phyloP scores from a whole-genome alignment of 164 flowering plant species.

The Macadamia integrifolia region DNA sequence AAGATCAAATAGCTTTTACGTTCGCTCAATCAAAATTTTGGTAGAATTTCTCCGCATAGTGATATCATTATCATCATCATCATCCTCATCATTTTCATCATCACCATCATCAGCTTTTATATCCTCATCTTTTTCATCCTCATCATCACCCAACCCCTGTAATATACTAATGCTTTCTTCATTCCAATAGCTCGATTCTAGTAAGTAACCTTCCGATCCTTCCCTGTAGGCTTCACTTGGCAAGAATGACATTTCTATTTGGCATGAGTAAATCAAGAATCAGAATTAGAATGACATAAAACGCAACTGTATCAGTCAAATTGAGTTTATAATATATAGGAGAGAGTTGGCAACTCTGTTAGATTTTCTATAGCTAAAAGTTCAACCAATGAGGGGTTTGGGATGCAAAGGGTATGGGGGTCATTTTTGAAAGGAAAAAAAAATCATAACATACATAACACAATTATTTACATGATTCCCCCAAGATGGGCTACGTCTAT shows the following conservation, averaged over 20 bases:
- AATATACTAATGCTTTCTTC: conserved; percentile 81
- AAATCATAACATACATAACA: too few relatives aligned
- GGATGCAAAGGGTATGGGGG: too few relatives aligned
- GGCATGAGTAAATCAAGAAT: not conserved
- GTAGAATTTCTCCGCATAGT: not conserved
- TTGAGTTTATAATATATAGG: too few relatives aligned
- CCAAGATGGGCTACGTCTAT: too few relatives aligned
- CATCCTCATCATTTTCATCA: not conserved
- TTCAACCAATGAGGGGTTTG: too few relatives aligned
- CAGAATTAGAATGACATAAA: too few relatives aligned
- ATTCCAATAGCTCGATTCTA: conserved; percentile 73
- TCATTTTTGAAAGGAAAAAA: too few relatives aligned
- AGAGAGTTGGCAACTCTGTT: too few relatives aligned
- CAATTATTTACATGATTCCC: too few relatives aligned
- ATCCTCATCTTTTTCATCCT: conserved; percentile 66
- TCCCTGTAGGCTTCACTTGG: conserved; percentile 93
- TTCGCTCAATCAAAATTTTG: not conserved
- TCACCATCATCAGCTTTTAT: not conserved
- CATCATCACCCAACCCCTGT: conserved; percentile 93
- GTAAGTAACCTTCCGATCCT: conserved; percentile 60
- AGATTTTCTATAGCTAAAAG: too few relatives aligned
- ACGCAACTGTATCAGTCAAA: too few relatives aligned
- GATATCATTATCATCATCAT: not conserved
- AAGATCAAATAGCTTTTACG: not conserved
- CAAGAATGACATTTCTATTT: conserved; percentile 71